Evolutionary conservation across 805 yeast genomes (phyloP), one percentile per base, ranked within the genome.

Genomic region (Yamadazyma laniorum): DNA sequence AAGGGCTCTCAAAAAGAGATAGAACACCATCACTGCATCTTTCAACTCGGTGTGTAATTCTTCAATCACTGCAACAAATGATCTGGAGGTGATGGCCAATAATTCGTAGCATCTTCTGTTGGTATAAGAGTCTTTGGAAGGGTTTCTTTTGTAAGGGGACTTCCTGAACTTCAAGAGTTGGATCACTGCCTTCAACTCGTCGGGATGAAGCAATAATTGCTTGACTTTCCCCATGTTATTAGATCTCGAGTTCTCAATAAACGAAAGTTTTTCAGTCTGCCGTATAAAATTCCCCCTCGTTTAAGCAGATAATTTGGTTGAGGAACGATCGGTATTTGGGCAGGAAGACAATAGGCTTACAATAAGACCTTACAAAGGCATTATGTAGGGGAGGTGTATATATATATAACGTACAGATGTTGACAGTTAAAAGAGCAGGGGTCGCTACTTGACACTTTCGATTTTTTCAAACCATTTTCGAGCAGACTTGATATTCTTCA

Each of bases 61-160:
- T 70, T 76, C 74, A 53, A 91, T 91, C 16, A 93, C 99, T 0
- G 95, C 87, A n/a, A 84, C 89, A 59, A 93, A 93, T 3, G 97
- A 88, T 47, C 99, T 77, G 12, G 97, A 90, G 0, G 98, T 85
- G 41, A 63, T 40, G 22, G 67, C 63, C 43, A 93, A 68, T 43
- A 88, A 67, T 43, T 76, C 72, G 56, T 80, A 87, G 59, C 97
- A 88, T 59, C 75, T 67, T 43, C 58, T 63, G 49, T 83, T 64
- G 17, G 56, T 44, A 2, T 38, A 34, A 5, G 63, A 30, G 33
- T 50, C 50, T 2, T 44, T 49, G 4, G 60, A 41, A 7, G 59
- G 61, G 31, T 72, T 71, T 14, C 75, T 58, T 3, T 84, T 79
- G 55, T 74, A 77, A 18, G 70, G 48, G 2, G 78, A 67, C 44